phyloP scores from a whole-genome alignment of 306 rosid genomes.

The Casuarina equisetifolia region DNA sequence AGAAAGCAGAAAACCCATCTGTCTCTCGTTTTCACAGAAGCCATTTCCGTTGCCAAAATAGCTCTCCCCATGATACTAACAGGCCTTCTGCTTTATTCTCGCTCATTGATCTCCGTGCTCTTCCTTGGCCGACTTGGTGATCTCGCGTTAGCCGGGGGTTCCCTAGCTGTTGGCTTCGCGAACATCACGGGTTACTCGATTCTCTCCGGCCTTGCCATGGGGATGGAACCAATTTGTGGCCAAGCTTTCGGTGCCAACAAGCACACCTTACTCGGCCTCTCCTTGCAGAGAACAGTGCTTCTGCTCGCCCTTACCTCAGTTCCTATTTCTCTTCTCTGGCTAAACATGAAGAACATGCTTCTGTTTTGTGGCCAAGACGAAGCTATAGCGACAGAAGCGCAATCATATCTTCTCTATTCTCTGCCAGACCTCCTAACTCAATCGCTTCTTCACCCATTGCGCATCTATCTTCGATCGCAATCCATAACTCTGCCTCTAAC shows the following conservation, averaged over 20 bases:
- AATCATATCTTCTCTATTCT: slow-evolving; percentile 65
- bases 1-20: slow-evolving; percentile 29
- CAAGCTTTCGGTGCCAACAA: slow-evolving; percentile 88
- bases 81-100: slow-evolving; percentile 68
- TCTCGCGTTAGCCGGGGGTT: slow-evolving; percentile 82
- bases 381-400: slow-evolving; percentile 70
- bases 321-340: slow-evolving; percentile 87
- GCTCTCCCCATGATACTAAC: slow-evolving; percentile 86
- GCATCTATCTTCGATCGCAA: slow-evolving; percentile 79
- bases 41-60: slow-evolving; percentile 45
- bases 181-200: slow-evolving; percentile 94
- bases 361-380: slow-evolving; percentile 68
- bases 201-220: slow-evolving; percentile 82
- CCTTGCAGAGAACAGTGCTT: slow-evolving; percentile 68
- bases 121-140: slow-evolving; percentile 83
- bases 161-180: slow-evolving; percentile 77
- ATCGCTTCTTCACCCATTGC: slow-evolving; percentile 73
- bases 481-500: slow-evolving; percentile 89
- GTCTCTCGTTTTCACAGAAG: slow-evolving; percentile 41
- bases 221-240: slow-evolving; percentile 92
- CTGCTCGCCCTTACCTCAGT: slow-evolving; percentile 49
- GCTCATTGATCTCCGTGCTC: slow-evolving; percentile 92
- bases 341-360: slow-evolving; percentile 63
- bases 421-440: slow-evolving; percentile 92
- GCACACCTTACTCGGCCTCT: slow-evolving; percentile 64